Base-by-base conservation (phyloP, 495 filamentous ascomycete species). In the Penicillium coffeae region DNA sequence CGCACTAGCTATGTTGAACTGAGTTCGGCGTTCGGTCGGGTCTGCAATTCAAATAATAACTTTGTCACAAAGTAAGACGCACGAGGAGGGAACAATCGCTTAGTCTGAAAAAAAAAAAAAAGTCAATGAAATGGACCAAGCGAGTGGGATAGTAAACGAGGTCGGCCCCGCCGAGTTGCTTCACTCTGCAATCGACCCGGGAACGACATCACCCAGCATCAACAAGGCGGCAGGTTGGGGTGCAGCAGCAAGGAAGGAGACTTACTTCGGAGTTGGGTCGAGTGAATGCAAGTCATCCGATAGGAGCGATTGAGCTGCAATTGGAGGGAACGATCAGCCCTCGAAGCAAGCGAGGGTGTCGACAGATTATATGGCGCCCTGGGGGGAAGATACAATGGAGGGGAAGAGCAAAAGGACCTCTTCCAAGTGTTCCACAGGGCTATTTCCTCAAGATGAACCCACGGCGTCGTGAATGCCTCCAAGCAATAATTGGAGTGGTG, bases 21-120 rank as follows among this genome's bases (percentile, higher is more conserved):
- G 45, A 59, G 50, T 48, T 16, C 47, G 38, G 14, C 44, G 33
- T 41, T 35, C 30, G 34, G 51, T 58, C 27, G 43, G 36, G 42
- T 45, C 46, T 49, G 21, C 6, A 63, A 55, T 20, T 43, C 36
- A 32, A 40, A 38, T 20, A 38, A 38, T 47, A 34, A 8, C 34
- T 38, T 47, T 38, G 20, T 14, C n/a, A n/a, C n/a, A n/a, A n/a
- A n/a, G n/a, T n/a, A n/a, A n/a, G n/a, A n/a, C 35, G 35, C 8
- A 21, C 21, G 21, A 42, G 21, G 27, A 42, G 15, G 15, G 13
- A 21, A 42, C 21, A 42, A 12, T n/a, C 15, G 3, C 15, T 27
- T 42, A 8, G 34, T n/a, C n/a, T n/a, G n/a, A n/a, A n/a, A n/a
- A n/a, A n/a, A n/a, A n/a, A n/a, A n/a, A n/a, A n/a, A n/a, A n/a